These are phyloP conservation scores for Tuber umbilicatum DNA, from an alignment of 495 filamentous ascomycete genomes.

Conservation along the genomic window DNA sequence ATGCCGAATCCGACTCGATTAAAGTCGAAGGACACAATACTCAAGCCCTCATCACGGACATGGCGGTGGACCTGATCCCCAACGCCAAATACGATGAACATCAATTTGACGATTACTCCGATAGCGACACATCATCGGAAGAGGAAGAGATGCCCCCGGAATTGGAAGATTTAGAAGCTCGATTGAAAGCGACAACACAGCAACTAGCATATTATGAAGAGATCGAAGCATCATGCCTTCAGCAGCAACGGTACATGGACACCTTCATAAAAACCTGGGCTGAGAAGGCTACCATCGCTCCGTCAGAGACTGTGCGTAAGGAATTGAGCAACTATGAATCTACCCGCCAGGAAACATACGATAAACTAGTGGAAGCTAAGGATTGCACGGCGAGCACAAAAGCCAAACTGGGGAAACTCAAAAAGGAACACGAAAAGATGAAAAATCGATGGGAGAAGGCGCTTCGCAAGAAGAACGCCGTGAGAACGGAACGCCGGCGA, in stretches of 20 bases:
- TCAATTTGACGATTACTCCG: conserved; percentile 49
- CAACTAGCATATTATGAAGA: background rate
- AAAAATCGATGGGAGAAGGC: conserved; percentile 40
- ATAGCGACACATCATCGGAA: conserved; percentile 25
- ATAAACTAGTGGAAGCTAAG: conserved; percentile 2
- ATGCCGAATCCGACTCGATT: conserved; percentile 59
- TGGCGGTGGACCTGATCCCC: conserved; percentile 57
- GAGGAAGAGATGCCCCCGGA: background rate
- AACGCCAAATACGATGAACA: conserved; percentile 56
- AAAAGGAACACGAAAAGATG: conserved; percentile 43
- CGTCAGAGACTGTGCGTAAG: background rate
- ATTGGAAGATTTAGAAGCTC: background rate
- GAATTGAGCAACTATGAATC: background rate
- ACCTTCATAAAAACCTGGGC: background rate
- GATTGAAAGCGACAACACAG: background rate
- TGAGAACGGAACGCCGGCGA: conserved; percentile 45
- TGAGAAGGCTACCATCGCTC: background rate
- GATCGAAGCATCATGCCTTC: background rate
- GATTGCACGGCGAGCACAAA: background rate
- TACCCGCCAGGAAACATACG: conserved; percentile 6
- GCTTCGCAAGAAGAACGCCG: conserved; percentile 16
- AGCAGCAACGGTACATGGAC: conserved; percentile 2
- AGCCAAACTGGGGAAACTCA: conserved; percentile 38
- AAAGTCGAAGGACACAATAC: conserved; percentile 61
- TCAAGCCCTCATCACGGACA: conserved; percentile 58